A percentile compares a stretch with the other conserved stretches of the same genome.
Conservation (phyloP, 2,329 filamentous ascomycete species). For the Polytolypa hystricis region DNA sequence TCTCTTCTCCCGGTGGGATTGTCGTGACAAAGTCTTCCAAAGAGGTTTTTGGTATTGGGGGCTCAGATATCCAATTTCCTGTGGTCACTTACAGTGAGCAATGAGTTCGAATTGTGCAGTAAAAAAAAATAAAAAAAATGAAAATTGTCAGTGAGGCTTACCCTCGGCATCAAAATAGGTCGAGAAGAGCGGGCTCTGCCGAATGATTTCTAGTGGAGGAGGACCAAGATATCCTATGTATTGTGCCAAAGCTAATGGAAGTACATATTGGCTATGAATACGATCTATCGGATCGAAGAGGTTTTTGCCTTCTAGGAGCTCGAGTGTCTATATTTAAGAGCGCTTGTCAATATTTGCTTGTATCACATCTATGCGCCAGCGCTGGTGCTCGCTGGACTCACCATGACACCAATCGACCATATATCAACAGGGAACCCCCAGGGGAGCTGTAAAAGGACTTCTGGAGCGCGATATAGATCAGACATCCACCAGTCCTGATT, state of each 20-base stretch:
- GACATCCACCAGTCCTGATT: conserved; percentile 17
- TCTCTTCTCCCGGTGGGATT: conserved; percentile 16
- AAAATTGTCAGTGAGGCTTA: not conserved
- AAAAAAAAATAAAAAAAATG: not conserved
- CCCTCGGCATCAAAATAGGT: conserved; percentile 14
- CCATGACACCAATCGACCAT: conserved; percentile 19
- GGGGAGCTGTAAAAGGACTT: conserved; percentile 15
- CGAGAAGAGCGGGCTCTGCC: conserved; percentile 13
- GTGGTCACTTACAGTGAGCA: conserved; percentile 3
- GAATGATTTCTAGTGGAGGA: conserved; percentile 16
- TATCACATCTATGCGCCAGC: no score
- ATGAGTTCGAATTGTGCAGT: not conserved
- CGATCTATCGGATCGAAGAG: conserved; percentile 19
- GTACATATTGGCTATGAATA: conserved; percentile 16
- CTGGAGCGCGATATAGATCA: conserved; percentile 17
- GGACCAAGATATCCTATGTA: no score
- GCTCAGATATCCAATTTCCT: conserved; percentile 16
- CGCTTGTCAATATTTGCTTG: no score
- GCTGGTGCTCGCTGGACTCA: conserved; percentile 6
- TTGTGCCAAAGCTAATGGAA: conserved; percentile 18
- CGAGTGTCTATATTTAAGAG: conserved; percentile 19
- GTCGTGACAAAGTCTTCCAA: conserved; percentile 13
- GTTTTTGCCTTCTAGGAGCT: conserved; percentile 19
- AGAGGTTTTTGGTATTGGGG: conserved; percentile 12
- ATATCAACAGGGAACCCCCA: conserved; percentile 17